These are phyloP conservation scores for Penicillium paradoxum DNA, from an alignment of 495 filamentous ascomycete species.

Conservation along the genomic window DNA sequence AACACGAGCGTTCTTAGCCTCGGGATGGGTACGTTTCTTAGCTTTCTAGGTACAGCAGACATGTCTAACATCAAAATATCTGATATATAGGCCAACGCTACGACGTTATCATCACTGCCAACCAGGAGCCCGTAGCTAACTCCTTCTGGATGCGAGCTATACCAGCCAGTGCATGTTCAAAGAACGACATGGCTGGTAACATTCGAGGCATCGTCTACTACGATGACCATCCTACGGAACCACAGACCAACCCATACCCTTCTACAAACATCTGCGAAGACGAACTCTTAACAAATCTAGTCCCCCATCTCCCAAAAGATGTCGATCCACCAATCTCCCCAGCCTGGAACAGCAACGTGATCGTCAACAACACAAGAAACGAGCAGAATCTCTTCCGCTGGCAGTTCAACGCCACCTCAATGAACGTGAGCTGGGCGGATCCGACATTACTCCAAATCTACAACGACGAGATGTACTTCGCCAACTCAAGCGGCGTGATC, in stretches of 20 bases:
- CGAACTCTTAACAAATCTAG: background rate
- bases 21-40: slow-evolving; percentile 42
- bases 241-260: background rate
- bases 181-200: background rate
- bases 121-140: slow-evolving; percentile 24
- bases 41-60: background rate
- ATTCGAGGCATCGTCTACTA: slow-evolving; percentile 3
- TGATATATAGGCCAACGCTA: slow-evolving; percentile 24
- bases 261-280: slow-evolving; percentile 1
- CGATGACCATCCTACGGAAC: background rate
- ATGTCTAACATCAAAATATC: background rate
- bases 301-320: background rate
- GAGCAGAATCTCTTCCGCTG: slow-evolving; percentile 15
- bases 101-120: slow-evolving; percentile 62
- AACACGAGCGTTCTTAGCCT: slow-evolving; percentile 29
- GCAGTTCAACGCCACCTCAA: slow-evolving; percentile 27
- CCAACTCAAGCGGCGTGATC: slow-evolving; percentile 16
- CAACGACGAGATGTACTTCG: slow-evolving; percentile 1
- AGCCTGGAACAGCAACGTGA: background rate
- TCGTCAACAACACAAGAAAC: slow-evolving; percentile 1
- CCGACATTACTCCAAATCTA: slow-evolving; percentile 24
- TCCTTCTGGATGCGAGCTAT: slow-evolving; percentile 62
- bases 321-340: background rate
- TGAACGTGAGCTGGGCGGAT: slow-evolving; percentile 25
- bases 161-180: slow-evolving; percentile 28